Base-by-base conservation (phyloP, 805 yeast genomes). In the Saturnispora gosingensis region DNA sequence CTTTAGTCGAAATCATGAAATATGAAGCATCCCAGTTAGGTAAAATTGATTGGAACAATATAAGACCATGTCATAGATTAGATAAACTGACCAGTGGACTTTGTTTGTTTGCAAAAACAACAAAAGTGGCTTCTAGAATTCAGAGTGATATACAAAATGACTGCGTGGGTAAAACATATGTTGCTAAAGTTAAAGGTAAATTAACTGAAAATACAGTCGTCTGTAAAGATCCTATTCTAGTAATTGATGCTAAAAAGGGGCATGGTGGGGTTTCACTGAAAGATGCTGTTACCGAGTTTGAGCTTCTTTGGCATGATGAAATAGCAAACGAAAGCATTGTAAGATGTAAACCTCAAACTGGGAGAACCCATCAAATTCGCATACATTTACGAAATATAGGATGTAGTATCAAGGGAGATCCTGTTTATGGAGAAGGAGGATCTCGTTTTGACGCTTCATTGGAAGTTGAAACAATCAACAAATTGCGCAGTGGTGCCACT, bases 1-100 rank as follows among this genome's bases (percentile, higher is more conserved):
- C 76, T 0, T 56, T 78, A 25, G 69, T 73, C 2, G 81, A 77
- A 59, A 71, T 78, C 1, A 45, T 77, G 44, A 70, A 72, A 52
- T 55, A 60, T 35, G 73, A 48, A 27, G 51, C 65, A 20, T 42
- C n/a, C 1, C 16, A 38, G 20, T 22, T 49, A 24, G 25, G 18
- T 3, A 49, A 49, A 35, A 3, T 5, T 4, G 52, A 49, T 44
- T 49, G 52, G 52, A 28, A 16, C 3, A 28, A 18, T 38, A 49
- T 65, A 4, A 56, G 61, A 20, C 70, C 78, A 1, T 75, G 78
- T 53, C 80, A 78, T 58, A 65, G 83, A 24, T 61, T 79, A 13
- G 83, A 79, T 56, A 77, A 74, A 56, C 69, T 72, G 9, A 79
- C 83, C 1, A 75, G 80, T 43, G 83, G 83, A 1, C 63, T 79